Evolutionary conservation across 2,329 filamentous ascomycete species (phyloP).

Genomic region (Aotearoamyces nothofagi): DNA sequence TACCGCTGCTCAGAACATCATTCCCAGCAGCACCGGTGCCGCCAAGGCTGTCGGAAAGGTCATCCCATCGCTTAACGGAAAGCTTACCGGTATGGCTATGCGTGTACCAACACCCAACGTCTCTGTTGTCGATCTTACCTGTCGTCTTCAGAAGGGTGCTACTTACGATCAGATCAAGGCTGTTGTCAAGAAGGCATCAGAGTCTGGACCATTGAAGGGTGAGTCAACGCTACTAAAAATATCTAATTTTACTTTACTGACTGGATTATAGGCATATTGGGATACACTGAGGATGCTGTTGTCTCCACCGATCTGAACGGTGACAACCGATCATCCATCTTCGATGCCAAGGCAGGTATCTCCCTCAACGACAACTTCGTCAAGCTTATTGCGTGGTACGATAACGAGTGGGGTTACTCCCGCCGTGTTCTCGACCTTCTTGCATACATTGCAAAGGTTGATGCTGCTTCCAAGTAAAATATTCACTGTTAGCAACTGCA

Average conservation of each 20-base stretch:
- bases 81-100: conserved; percentile 99
- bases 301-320: conserved; percentile 92
- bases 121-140: conserved; percentile 95
- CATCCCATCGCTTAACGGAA: conserved; percentile 94
- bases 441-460: conserved; percentile 67
- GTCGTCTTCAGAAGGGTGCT: conserved; percentile 82
- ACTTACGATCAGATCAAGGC: conserved; percentile 86
- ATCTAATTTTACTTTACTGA: conserved; percentile 1
- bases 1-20: conserved; percentile 98
- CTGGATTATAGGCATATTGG: conserved; percentile 53
- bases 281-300: conserved; percentile 92
- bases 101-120: conserved; percentile 98
- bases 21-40: conserved; percentile 96
- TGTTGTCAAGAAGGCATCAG: conserved; percentile 73
- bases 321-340: conserved; percentile 89
- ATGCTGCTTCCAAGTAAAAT: conserved; percentile 27
- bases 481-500: conserved; percentile 7
- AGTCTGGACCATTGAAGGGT: conserved; percentile 81
- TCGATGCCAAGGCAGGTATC: conserved; percentile 98
- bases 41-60: conserved; percentile 99
- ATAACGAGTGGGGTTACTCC: conserved; percentile 99
- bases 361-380: conserved; percentile 96
- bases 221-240: conserved; percentile 21
- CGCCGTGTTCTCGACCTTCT: conserved; percentile 80
- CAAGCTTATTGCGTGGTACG: conserved; percentile 96